Percentiles rank a stretch among this genome's conserved stretches.
phyloP scores from a whole-genome alignment of 129 eudicot species.

The Kitagawia praeruptora region DNA sequence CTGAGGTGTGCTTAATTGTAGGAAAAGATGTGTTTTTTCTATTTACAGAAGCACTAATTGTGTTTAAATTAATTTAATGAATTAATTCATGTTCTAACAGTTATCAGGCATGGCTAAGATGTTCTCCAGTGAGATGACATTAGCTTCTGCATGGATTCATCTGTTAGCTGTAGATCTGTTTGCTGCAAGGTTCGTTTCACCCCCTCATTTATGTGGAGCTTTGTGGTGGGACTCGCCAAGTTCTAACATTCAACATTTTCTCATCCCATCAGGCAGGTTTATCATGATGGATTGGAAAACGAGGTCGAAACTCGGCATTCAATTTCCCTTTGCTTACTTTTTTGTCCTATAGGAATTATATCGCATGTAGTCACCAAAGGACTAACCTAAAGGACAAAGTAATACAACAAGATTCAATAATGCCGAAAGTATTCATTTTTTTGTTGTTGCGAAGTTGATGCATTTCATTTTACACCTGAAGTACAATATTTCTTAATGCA shows the following conservation, averaged over 20 bases:
- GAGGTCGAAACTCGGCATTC: constrained; percentile 88
- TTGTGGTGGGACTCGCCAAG: not conserved
- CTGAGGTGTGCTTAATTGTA: constrained; percentile 52
- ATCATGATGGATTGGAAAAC: constrained; percentile 70
- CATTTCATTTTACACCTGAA: not conserved
- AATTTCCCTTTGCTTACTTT: constrained; percentile 72
- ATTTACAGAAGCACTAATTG: no score
- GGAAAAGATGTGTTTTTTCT: not conserved
- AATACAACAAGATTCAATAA: constrained; percentile 22
- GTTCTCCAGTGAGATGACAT: constrained; percentile 89
- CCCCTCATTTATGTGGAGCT: constrained; percentile 4
- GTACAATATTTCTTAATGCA: not conserved
- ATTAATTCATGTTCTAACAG: constrained; percentile 18
- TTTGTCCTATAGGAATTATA: constrained; percentile 78
- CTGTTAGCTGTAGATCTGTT: constrained; percentile 74
- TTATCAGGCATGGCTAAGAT: constrained; percentile 84
- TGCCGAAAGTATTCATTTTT: not conserved
- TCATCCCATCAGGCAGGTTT: constrained; percentile 59
- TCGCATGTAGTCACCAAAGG: constrained; percentile 74
- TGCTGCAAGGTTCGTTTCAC: constrained; percentile 71
- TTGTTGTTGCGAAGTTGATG: no score
- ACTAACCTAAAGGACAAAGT: constrained; percentile 24
- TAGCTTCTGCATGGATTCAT: constrained; percentile 99
- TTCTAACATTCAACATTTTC: constrained; percentile 2
- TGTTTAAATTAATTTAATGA: not conserved